Conservation (phyloP, 805 yeast species). For the Lipomyces japonicus region DNA sequence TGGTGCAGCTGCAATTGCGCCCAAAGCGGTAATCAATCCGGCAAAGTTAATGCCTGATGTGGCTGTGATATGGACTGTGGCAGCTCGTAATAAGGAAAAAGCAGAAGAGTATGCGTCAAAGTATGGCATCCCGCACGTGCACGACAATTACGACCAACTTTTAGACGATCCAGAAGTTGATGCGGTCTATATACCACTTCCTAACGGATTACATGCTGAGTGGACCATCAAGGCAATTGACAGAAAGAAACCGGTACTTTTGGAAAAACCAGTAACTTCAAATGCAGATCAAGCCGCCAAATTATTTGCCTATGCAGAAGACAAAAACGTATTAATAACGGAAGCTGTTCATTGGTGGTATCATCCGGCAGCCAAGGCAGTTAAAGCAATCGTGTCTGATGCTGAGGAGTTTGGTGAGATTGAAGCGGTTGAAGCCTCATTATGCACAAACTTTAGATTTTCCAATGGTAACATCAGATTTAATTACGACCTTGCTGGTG, state of each 20-base stretch:
- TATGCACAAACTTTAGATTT: not conserved
- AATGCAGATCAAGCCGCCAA: conserved; percentile 22
- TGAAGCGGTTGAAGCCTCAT: conserved; percentile 8
- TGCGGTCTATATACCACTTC: conserved; percentile 24
- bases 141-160: conserved; percentile 19
- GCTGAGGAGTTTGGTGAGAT: conserved; percentile 21
- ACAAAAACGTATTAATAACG: conserved; percentile 12
- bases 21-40: conserved; percentile 18
- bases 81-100: conserved; percentile 14
- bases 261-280: conserved; percentile 22
- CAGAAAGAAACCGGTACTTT: conserved; percentile 20
- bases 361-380: conserved; percentile 18
- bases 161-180: conserved; percentile 19
- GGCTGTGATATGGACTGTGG: conserved; percentile 12
- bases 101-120: conserved; percentile 19
- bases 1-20: conserved; percentile 26
- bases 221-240: conserved; percentile 25
- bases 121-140: conserved; percentile 8
- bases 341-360: conserved; percentile 27
- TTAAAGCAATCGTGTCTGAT: conserved; percentile 13
- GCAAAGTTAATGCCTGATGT: conserved; percentile 20
- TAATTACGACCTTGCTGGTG: conserved; percentile 17
- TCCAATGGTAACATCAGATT: conserved; percentile 11
- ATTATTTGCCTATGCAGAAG: conserved; percentile 12
- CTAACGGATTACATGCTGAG: conserved; percentile 26